Conservation (phyloP, 2,329 filamentous ascomycete species). For the Fusarium mangiferae region DNA sequence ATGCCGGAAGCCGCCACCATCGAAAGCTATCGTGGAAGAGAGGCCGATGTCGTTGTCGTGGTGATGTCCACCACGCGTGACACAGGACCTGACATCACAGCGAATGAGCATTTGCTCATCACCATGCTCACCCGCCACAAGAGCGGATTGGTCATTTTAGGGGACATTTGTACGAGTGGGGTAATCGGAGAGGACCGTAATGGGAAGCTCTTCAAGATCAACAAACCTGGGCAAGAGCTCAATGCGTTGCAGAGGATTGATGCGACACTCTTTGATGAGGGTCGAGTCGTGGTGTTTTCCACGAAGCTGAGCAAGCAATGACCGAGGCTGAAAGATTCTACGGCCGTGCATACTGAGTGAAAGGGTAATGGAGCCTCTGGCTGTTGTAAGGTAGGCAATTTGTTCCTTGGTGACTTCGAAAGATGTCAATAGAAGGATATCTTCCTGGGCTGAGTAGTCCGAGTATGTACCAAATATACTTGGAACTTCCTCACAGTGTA, state of each 20-base stretch:
- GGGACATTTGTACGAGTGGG: not conserved
- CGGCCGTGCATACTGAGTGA: not conserved
- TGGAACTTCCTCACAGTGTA: no score
- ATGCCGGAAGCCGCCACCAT: not conserved
- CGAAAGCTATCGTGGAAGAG: not conserved
- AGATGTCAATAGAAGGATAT: no score
- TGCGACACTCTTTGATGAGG: not conserved
- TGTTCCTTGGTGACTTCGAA: no score
- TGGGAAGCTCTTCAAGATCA: not conserved
- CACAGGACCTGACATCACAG: not conserved
- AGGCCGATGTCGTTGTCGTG: not conserved
- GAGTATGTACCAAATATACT: no score
- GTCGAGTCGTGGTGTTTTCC: not conserved
- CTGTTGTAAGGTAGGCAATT: not conserved
- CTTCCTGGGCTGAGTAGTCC: no score
- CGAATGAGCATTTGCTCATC: not conserved
- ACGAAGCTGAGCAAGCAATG: accelerated
- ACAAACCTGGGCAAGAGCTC: not conserved
- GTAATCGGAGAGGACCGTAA: not conserved
- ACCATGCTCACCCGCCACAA: conserved; percentile 3
- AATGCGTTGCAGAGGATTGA: not conserved
- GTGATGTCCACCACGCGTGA: not conserved
- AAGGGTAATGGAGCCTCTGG: not conserved
- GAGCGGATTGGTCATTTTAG: not conserved
- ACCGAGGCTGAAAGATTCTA: accelerated